Base-by-base conservation (phyloP, 305 asterid species). In the Salvia sclarea region DNA sequence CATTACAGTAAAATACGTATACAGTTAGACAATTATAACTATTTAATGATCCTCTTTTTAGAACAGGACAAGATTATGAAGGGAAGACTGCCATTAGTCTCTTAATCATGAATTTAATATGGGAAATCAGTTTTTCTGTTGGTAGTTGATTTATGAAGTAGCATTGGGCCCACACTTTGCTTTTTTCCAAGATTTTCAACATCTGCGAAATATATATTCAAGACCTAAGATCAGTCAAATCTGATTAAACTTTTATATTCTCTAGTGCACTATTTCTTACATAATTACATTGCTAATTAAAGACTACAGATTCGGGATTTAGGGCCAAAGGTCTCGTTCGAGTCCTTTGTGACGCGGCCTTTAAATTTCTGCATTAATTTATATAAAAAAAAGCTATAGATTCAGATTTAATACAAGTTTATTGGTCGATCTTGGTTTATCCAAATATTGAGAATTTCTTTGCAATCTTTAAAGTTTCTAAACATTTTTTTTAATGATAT, bases 51-150 rank as follows among this genome's bases (percentile, higher is more conserved):
- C 73, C 65, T 13, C 44, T 43, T 62, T 44, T 55, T 35, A 25
- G 25, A 57, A 13, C 10, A 68, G 28, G 66, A 58, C 70, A 57
- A 47, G 66, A 69, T 73, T 69, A 69, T 18, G 57, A 9, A 20
- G 14, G 72, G 10, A 6, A 35, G 21, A 76, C 22, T 45, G 35
- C 11, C 20, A 45, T 68, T 73, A 77, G 70, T 73, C 24, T 45
- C 57, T 33, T 69, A 77, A 77, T 73, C 76, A 77, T 68, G 55
- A 30, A 28, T 52, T 66, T n/a, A 54, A 44, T 28, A 54, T 31
- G 18, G 21, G 33, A 40, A 37, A 40, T 30, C 66, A 31, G 57
- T 73, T 77, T 70, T 67, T 54, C 75, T 11, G 81, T 76, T 76
- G 71, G 67, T 61, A 66, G 80, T 76, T 76, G 70, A 61, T 71